phyloP scores from a whole-genome alignment of 345 rosid genomes.

The Arabis alpina region DNA sequence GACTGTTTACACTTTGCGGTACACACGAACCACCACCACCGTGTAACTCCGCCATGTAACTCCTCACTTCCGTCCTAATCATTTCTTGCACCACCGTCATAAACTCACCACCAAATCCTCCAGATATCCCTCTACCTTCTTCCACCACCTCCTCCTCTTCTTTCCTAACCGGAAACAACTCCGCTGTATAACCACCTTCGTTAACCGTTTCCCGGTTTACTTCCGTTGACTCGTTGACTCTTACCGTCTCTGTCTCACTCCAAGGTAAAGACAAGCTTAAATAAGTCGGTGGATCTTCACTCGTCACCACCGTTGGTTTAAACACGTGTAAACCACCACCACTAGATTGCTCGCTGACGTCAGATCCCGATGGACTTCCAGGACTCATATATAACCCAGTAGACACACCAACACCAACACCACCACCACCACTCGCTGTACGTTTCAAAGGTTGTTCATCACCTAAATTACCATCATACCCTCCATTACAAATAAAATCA shows the following conservation, averaged over 20 bases:
- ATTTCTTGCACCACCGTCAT: conserved; percentile 91
- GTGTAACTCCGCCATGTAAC: conserved; percentile 70
- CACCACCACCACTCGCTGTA: conserved; percentile 67
- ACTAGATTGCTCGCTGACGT: conserved; percentile 66
- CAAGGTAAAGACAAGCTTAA: conserved; percentile 76
- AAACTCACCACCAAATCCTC: conserved; percentile 72
- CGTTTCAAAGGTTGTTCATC: conserved; percentile 70
- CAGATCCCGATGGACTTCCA: conserved; percentile 80
- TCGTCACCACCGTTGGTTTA: conserved; percentile 54
- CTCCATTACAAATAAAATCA: conserved; percentile 41
- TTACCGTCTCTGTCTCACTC: conserved; percentile 42
- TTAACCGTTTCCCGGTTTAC: conserved; percentile 14
- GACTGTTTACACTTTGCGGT: conserved; percentile 51
- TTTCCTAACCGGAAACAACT: conserved; percentile 38
- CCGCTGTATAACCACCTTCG: conserved; percentile 35
- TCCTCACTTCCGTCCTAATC: conserved; percentile 85
- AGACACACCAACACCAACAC: conserved; percentile 54
- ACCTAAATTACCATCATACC: conserved; percentile 60
- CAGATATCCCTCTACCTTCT: conserved; percentile 46
- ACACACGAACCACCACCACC: conserved; percentile 50
- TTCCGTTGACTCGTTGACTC: conserved; percentile 46
- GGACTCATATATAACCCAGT: conserved; percentile 72
- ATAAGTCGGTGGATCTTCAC: conserved; percentile 63
- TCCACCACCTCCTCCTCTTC: conserved; percentile 32
- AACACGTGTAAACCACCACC: conserved; percentile 54